Percentiles rank a stretch among this genome's conserved stretches.
These are phyloP conservation scores for Candida tunisiensis DNA, from an alignment of 1,139 yeast species.

Conservation along the genomic window DNA sequence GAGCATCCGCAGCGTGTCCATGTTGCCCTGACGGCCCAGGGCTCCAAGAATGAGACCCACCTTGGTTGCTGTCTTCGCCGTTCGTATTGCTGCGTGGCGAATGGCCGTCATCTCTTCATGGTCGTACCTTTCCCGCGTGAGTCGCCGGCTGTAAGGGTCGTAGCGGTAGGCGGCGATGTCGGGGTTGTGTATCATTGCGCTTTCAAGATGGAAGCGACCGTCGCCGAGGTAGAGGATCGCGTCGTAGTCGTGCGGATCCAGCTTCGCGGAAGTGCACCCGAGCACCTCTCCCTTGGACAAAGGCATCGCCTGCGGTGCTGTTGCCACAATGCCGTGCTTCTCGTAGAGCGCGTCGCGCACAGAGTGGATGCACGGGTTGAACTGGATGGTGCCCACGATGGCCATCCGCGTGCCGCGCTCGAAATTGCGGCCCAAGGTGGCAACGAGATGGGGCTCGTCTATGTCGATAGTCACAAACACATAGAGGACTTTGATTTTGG, in stretches of 20 bases:
- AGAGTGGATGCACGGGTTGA: conserved; percentile 84
- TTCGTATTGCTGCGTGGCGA: conserved; percentile 55
- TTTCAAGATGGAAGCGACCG: conserved; percentile 89
- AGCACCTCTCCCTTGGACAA: conserved; percentile 89
- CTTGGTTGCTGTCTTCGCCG: conserved; percentile 41
- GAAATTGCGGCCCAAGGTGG: conserved; percentile 61
- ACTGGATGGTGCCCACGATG: conserved; percentile 89
- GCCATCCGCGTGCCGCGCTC: conserved; percentile 47
- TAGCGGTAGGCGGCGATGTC: conserved; percentile 80
- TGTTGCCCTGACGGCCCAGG: conserved; percentile 88
- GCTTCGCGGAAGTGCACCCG: conserved; percentile 86
- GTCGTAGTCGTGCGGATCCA: conserved; percentile 42
- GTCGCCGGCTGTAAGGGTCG: conserved; percentile 86
- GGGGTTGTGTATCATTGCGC: conserved; percentile 96
- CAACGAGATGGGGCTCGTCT: conserved; percentile 65
- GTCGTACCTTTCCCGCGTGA: conserved; percentile 78
- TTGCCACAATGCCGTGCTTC: conserved; percentile 22
- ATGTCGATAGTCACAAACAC: conserved; percentile 91
- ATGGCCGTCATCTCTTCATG: conserved; percentile 66
- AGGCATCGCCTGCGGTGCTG: conserved; percentile 88
- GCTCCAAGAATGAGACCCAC: conserved; percentile 91
- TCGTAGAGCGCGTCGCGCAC: conserved; percentile 34
- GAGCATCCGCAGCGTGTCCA: conserved; percentile 51
- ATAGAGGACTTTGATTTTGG: conserved; percentile 75
- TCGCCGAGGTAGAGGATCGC: conserved; percentile 92